Conservation (phyloP, 139 green algal species). For the Picochlorum sp. region DNA sequence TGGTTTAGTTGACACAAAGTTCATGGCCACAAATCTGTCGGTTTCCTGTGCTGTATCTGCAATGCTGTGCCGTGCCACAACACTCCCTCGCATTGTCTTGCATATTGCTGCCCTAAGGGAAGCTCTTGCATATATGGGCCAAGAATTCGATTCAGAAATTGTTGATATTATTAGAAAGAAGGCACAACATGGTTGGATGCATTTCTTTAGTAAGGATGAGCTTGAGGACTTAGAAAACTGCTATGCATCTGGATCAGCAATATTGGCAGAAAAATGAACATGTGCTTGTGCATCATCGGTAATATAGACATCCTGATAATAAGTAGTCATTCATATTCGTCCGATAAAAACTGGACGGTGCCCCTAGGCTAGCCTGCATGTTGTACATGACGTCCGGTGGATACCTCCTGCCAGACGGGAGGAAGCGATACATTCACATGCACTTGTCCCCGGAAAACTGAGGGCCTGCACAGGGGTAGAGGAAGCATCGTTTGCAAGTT, state of each 20-base stretch:
- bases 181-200: not conserved
- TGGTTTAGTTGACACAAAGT: not conserved
- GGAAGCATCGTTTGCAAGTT: no score
- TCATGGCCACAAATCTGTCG: conserved; percentile 6
- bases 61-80: conserved; percentile 6
- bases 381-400: no score
- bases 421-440: no score
- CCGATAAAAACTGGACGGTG: no score
- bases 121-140: conserved; percentile 19
- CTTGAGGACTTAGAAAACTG: not conserved
- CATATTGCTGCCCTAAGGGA: conserved; percentile 14
- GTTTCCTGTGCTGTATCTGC: not conserved
- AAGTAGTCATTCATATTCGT: no score
- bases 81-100: conserved; percentile 12
- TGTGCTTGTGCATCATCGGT: no score
- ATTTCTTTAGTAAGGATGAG: not conserved
- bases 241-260: not conserved
- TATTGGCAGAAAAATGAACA: no score
- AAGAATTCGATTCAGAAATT: not conserved
- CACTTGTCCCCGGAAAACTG: no score
- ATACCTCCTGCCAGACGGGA: no score
- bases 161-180: not conserved
- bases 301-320: no score
- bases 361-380: no score
- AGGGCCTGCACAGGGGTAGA: no score